Base-by-base conservation (phyloP, 352 stramenopile species). In the Globisporangium polare region DNA sequence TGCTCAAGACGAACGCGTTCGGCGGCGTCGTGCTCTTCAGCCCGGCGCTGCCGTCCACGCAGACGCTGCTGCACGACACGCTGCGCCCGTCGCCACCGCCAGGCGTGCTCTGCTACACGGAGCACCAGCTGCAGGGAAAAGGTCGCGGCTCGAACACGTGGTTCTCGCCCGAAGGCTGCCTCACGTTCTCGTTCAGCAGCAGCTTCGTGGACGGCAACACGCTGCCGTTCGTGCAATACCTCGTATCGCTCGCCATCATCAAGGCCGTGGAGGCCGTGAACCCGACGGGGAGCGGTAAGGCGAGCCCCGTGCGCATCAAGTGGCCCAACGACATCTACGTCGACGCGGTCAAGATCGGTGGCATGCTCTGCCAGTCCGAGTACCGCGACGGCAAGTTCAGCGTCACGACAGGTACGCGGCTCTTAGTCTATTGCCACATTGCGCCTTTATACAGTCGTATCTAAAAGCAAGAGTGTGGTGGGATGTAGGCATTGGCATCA, bases 241-340 rank as follows among this genome's bases (percentile, higher is more conserved):
- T 97, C 57, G 85, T 92, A 26, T 94, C 87, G 29, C 78, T 97
- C 46, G 89, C 89, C 35, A 88, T 97, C 56, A 76, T 95, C 42
- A 83, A 79, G 37, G 84, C 87, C 2, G 74, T 95, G 43, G 83
- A 94, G 55, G 66, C 53, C 1, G 73, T 95, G n/a, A 73, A 88
- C 33, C 58, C 71, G 12, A 41, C 58, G 59, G 33, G 59, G 65
- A 63, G 58, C 5, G 70, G 56, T 1, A 60, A 61, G 51, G 68
- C 60, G 4, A 88, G 78, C 27, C 71, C 83, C 37, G 87, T 96
- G 60, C 77, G 75, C 61, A 97, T 97, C 78, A 97, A 97, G 69
- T 97, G 89, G 89, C 89, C 89, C 24, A 97, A 97, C 66, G 89
- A 97, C 69, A 96, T 97, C 41, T 97, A 97, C 71, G 88, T 82